These are phyloP conservation scores for Gossypium bickii DNA, from an alignment of 345 rosid species.

Conservation along the genomic window DNA sequence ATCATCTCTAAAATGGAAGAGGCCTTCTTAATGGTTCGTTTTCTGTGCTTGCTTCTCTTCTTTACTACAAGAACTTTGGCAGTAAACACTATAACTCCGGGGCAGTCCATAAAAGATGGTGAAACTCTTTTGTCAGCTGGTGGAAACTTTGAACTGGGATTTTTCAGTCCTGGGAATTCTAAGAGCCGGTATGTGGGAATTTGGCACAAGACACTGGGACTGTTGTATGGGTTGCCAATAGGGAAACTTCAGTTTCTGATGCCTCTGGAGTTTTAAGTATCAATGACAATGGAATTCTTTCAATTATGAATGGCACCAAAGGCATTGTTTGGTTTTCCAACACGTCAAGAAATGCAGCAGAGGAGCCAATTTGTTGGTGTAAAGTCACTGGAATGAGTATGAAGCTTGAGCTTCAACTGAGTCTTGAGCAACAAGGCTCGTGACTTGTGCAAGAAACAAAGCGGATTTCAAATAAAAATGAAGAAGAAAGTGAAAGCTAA, in stretches of 20 bases:
- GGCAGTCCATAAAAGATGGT: neutral
- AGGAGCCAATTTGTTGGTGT: neutral
- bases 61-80: neutral
- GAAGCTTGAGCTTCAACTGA: no score
- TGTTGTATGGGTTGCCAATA: slow-evolving; percentile 41
- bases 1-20: neutral
- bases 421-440: no score
- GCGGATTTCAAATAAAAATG: no score
- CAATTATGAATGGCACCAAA: neutral
- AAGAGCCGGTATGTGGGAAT: slow-evolving; percentile 28
- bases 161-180: slow-evolving; percentile 30
- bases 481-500: no score
- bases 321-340: slow-evolving; percentile 4
- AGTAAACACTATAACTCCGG: neutral
- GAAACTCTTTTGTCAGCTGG: slow-evolving; percentile 27
- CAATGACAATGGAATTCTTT: neutral
- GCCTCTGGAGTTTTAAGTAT: neutral
- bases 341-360: neutral
- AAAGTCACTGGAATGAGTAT: no score
- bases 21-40: neutral
- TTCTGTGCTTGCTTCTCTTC: neutral
- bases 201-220: slow-evolving; percentile 35
- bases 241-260: slow-evolving; percentile 8
- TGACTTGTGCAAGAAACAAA: no score
- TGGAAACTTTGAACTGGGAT: slow-evolving; percentile 32